Percentiles rank a stretch among this genome's conserved stretches.
Evolutionary conservation across 371 early-diverging fungal genomes (phyloP).

Genomic region (Lichtheimia corymbifera): DNA sequence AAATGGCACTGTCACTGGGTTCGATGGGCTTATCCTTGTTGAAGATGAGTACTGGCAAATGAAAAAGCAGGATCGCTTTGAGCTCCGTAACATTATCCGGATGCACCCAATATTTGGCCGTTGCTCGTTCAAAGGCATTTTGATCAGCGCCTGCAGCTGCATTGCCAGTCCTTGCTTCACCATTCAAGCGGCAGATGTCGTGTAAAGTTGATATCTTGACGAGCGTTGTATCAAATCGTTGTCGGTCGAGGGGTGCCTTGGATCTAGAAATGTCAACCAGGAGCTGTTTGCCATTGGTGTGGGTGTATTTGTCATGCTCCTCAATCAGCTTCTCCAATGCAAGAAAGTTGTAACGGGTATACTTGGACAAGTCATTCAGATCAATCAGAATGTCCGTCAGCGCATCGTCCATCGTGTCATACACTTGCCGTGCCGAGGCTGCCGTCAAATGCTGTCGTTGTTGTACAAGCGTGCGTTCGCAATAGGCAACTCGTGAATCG

Average conservation of each 20-base stretch:
- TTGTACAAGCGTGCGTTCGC: conserved; percentile 50
- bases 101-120: conserved; percentile 98
- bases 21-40: conserved; percentile 69
- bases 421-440: conserved; percentile 26
- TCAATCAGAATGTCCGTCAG: conserved; percentile 82
- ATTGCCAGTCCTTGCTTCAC: conserved; percentile 54
- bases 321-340: conserved; percentile 94
- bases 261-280: conserved; percentile 32
- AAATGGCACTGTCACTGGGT: conserved; percentile 84
- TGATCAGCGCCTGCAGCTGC: conserved; percentile 63
- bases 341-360: conserved; percentile 92
- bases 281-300: conserved; percentile 21
- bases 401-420: conserved; percentile 69
- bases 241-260: conserved; percentile 34
- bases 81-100: conserved; percentile 97
- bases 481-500: conserved; percentile 79
- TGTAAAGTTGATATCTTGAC: conserved; percentile 87
- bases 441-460: conserved; percentile 24
- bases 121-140: conserved; percentile 80
- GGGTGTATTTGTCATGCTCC: conserved; percentile 78
- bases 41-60: conserved; percentile 95
- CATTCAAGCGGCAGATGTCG: conserved; percentile 82
- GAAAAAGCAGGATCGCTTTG: conserved; percentile 87
- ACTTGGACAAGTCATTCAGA: conserved; percentile 89
- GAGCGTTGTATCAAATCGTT: conserved; percentile 80